These are phyloP conservation scores for Parasitella parasitica DNA, from an alignment of 371 early-diverging fungal genomes.

Conservation along the genomic window DNA sequence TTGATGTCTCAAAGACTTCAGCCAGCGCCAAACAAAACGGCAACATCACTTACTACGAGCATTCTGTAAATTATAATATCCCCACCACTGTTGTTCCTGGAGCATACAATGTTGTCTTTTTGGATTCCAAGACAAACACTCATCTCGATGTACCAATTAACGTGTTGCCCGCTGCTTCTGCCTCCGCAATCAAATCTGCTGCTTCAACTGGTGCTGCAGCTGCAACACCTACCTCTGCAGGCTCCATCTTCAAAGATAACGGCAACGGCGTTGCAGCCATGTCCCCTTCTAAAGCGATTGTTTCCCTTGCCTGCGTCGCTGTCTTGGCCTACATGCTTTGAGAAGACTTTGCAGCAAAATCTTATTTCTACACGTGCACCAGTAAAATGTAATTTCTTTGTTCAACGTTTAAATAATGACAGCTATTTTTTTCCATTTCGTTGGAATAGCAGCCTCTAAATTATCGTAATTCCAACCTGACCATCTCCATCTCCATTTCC, in stretches of 20 bases:
- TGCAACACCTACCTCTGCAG: conserved; percentile 12
- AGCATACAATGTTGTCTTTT: conserved; percentile 43
- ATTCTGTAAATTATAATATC: conserved; percentile 44
- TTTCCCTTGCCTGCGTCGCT: conserved; percentile 27
- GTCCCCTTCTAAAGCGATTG: conserved; percentile 20
- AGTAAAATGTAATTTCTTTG: background rate
- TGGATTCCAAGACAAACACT: conserved; percentile 33
- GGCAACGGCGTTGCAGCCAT: conserved; percentile 10
- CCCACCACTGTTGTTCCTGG: conserved; percentile 37
- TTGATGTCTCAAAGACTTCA: conserved; percentile 38
- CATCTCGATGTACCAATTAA: conserved; percentile 38
- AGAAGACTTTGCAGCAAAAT: background rate
- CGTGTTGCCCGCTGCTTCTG: conserved; percentile 38
- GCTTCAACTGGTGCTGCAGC: conserved; percentile 5
- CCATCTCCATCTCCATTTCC: background rate
- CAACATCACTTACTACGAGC: conserved; percentile 43
- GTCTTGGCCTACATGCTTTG: conserved; percentile 18
- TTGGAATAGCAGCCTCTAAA: background rate
- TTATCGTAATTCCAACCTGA: background rate
- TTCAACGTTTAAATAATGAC: background rate
- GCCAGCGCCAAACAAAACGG: conserved; percentile 25
- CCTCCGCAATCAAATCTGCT: conserved; percentile 11
- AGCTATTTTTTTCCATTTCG: background rate
- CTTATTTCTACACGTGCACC: conserved; percentile 4
- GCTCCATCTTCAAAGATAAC: conserved; percentile 9